A percentile compares a stretch with the other conserved stretches of the same genome.
phyloP scores from a whole-genome alignment of 148 eudicot genomes.

The Spergularia marina region DNA sequence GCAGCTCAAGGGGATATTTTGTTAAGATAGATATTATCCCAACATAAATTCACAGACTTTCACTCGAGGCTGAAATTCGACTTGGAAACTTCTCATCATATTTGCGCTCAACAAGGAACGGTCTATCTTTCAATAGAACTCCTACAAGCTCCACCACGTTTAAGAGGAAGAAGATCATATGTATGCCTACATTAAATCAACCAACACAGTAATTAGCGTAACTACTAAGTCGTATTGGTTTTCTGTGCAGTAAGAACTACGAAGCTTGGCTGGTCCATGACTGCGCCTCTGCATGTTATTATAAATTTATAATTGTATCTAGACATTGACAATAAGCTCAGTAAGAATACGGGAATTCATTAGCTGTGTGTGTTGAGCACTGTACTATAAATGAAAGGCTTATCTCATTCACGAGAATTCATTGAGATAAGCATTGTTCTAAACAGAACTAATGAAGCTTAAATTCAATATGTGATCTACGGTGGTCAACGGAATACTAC shows the following conservation, averaged over 20 bases:
- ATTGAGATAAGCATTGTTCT: too few species aligned
- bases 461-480: too few species aligned
- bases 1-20: too few species aligned
- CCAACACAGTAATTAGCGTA: neutral
- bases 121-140: constrained; percentile 31
- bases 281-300: too few species aligned
- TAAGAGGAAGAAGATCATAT: constrained; percentile 37
- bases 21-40: too few species aligned
- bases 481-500: neutral
- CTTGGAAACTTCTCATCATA: constrained; percentile 11
- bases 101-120: constrained; percentile 31
- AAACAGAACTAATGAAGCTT: too few species aligned
- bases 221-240: neutral
- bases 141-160: constrained; percentile 28
- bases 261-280: neutral
- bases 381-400: too few species aligned
- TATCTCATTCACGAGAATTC: too few species aligned
- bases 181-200: constrained; percentile 19
- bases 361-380: too few species aligned
- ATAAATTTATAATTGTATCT: too few species aligned
- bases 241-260: neutral
- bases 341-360: too few species aligned
- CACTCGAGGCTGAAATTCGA: constrained; percentile 5
- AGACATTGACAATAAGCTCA: too few species aligned
- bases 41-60: neutral